These are phyloP conservation scores for Neurospora sp. DNA, from an alignment of 495 filamentous ascomycete species.

Conservation along the genomic window DNA sequence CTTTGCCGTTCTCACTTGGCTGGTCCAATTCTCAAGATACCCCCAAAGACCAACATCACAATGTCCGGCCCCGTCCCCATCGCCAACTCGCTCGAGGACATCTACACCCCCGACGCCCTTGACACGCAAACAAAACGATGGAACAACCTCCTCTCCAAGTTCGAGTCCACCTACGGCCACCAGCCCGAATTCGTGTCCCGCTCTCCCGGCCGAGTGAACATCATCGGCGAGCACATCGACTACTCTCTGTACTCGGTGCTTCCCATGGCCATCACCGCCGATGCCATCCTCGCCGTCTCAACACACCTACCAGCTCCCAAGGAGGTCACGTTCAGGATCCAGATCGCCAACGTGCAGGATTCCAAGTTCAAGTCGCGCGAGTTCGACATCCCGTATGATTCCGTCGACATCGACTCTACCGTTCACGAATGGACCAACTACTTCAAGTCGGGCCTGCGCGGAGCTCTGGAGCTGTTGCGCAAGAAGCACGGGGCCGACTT, in stretches of 20 bases:
- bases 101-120: conserved; percentile 58
- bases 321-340: conserved; percentile 31
- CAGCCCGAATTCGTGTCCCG: conserved; percentile 74
- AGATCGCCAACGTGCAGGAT: conserved; percentile 67
- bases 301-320: conserved; percentile 34
- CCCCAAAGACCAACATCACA: background rate
- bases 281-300: conserved; percentile 80
- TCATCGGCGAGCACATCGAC: conserved; percentile 99
- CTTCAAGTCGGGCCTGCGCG: conserved; percentile 84
- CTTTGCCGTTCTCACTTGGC: background rate
- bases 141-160: conserved; percentile 58
- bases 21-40: background rate
- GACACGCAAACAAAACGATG: conserved; percentile 54
- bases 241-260: conserved; percentile 94
- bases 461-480: conserved; percentile 68
- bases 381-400: conserved; percentile 58
- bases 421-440: conserved; percentile 96
- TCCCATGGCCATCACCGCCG: conserved; percentile 87
- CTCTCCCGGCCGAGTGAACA: conserved; percentile 91
- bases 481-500: conserved; percentile 52
- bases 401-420: conserved; percentile 71
- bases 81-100: conserved; percentile 49
- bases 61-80: conserved; percentile 53
- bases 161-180: conserved; percentile 61
- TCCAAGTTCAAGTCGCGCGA: conserved; percentile 66